These are phyloP conservation scores for Fusarium sp. DNA, from an alignment of 2,329 filamentous ascomycete species.

Conservation along the genomic window DNA sequence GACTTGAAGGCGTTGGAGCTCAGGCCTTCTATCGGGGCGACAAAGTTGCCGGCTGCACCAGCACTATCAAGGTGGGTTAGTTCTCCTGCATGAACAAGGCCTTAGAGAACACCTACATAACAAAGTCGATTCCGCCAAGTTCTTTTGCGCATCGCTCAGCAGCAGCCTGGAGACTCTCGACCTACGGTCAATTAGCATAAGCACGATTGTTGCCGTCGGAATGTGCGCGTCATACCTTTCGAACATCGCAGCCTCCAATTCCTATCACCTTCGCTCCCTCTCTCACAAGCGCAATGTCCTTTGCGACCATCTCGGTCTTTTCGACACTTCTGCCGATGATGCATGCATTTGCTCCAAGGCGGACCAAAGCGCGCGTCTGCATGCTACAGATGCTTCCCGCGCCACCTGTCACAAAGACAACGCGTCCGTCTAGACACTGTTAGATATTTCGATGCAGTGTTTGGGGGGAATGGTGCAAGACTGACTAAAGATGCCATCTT, in stretches of 20 bases:
- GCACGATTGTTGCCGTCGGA: not conserved
- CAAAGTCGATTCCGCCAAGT: conserved; percentile 89
- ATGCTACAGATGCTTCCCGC: conserved; percentile 94
- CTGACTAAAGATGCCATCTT: conserved; percentile 86
- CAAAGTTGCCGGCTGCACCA: conserved; percentile 95
- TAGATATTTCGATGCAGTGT: conserved; percentile 7
- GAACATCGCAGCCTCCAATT: conserved; percentile 83
- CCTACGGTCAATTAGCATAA: conserved; percentile 35
- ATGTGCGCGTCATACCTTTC: conserved; percentile 64
- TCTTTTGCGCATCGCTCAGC: conserved; percentile 85
- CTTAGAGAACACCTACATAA: conserved; percentile 74
- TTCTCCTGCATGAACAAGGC: too few relatives aligned
- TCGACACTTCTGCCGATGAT: conserved; percentile 91
- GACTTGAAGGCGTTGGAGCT: conserved; percentile 92
- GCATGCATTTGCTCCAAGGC: conserved; percentile 91
- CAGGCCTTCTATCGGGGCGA: conserved; percentile 85
- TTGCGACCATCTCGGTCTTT: conserved; percentile 86
- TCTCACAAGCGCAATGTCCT: conserved; percentile 84
- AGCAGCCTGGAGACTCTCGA: conserved; percentile 66
- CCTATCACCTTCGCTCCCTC: conserved; percentile 87
- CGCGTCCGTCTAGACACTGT: conserved; percentile 76
- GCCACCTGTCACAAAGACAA: conserved; percentile 95
- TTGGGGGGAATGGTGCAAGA: not conserved
- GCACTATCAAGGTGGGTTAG: conserved; percentile 67
- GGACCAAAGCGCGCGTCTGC: conserved; percentile 90